A percentile compares a stretch with the other conserved stretches of the same genome.
Evolutionary conservation across 1,284 basidiomycete species (phyloP).

Genomic region (Entoloma clypeatum): DNA sequence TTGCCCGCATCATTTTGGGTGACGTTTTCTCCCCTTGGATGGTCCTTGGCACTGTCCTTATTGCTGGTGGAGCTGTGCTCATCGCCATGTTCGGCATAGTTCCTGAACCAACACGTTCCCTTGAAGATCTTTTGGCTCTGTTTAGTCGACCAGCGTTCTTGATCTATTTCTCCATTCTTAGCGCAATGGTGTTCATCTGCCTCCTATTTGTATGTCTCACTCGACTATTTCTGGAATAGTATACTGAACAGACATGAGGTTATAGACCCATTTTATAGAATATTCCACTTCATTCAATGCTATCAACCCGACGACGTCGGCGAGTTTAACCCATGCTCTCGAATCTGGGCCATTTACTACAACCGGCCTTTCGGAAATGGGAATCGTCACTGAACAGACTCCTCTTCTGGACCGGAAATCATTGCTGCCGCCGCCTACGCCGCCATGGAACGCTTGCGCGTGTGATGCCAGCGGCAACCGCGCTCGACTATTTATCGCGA

Average conservation of each 20-base stretch:
- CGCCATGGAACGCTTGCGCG: constrained; percentile 24
- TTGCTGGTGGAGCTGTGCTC: constrained; percentile 85
- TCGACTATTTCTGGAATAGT: not conserved
- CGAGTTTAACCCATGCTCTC: constrained; percentile 14
- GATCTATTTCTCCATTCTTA: constrained; percentile 76
- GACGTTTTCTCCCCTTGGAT: constrained; percentile 86
- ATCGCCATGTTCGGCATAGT: constrained; percentile 93
- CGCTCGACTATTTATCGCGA: constrained; percentile 68
- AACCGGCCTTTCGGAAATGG: constrained; percentile 30
- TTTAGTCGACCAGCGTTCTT: constrained; percentile 81
- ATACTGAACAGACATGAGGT: constrained; percentile 10
- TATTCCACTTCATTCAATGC: constrained; percentile 35
- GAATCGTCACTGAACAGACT: constrained; percentile 49
- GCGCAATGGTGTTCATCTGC: constrained; percentile 56
- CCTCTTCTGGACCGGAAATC: constrained; percentile 55
- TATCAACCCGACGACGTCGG: constrained; percentile 11
- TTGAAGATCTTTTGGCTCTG: constrained; percentile 82
- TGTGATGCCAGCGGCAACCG: constrained; percentile 31
- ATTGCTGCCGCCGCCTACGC: constrained; percentile 22
- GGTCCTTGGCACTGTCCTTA: constrained; percentile 82
- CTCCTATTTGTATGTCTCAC: constrained; percentile 58
- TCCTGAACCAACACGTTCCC: constrained; percentile 83
- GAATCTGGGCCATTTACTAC: constrained; percentile 29
- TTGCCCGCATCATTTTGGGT: constrained; percentile 82
- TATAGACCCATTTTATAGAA: constrained; percentile 58